Evolutionary conservation across 768 basidiomycete species (phyloP).

Genomic region (Russula sp.): DNA sequence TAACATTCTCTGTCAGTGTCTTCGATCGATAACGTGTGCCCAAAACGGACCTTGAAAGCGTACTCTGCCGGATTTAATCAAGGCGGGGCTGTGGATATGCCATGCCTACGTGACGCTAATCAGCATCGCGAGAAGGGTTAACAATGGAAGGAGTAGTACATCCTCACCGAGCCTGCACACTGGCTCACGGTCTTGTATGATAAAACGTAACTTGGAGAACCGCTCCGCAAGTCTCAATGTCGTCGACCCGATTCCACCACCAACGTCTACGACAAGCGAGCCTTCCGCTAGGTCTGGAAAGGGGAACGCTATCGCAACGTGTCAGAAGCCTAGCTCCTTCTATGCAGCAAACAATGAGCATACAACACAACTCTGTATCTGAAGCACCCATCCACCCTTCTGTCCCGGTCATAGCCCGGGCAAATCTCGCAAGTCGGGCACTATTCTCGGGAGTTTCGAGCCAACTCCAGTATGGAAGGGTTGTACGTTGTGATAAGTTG

Average conservation of each 20-base stretch:
- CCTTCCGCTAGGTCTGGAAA: conserved; percentile 47
- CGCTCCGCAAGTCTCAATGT: conserved; percentile 37
- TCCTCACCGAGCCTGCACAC: conserved; percentile 44
- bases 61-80: conserved; percentile 20
- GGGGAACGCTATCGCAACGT: conserved; percentile 40
- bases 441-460: conserved; percentile 49
- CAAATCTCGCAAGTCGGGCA: conserved; percentile 54
- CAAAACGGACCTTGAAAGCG: conserved; percentile 19
- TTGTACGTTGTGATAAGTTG: conserved; percentile 57
- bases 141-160: conserved; percentile 19
- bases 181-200: conserved; percentile 55
- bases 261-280: conserved; percentile 56
- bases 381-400: conserved; percentile 59
- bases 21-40: neutral
- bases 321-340: conserved; percentile 5
- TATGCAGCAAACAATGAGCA: neutral
- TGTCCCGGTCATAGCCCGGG: conserved; percentile 69
- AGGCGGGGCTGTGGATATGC: conserved; percentile 18
- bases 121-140: neutral
- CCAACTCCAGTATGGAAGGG: conserved; percentile 58
- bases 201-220: conserved; percentile 37
- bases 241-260: conserved; percentile 58
- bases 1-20: conserved; percentile 21
- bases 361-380: conserved; percentile 27
- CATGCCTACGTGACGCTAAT: conserved; percentile 14